Evolutionary conservation across 1,284 basidiomycete genomes (phyloP).

Genomic region (Hymenochaete sp.): DNA sequence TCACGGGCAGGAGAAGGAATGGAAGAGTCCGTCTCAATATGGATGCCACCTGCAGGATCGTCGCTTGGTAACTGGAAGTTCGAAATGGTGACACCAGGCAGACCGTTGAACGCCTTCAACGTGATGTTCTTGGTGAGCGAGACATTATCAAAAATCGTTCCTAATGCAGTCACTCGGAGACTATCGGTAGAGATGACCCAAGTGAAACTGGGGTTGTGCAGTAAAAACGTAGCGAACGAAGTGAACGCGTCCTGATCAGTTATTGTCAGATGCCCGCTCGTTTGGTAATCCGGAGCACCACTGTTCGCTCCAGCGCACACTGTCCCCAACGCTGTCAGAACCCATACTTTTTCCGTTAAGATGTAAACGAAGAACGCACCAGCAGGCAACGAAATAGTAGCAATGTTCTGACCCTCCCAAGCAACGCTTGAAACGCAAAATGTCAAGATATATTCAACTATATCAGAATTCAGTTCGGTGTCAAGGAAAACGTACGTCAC

Average conservation of each 20-base stretch:
- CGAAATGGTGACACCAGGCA: conserved; percentile 61
- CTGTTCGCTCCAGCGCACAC: conserved; percentile 64
- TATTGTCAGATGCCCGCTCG: conserved; percentile 46
- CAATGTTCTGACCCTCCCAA: conserved; percentile 65
- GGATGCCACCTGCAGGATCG: conserved; percentile 60
- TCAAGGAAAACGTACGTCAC: conserved; percentile 32
- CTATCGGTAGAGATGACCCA: conserved; percentile 64
- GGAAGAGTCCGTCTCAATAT: conserved; percentile 55
- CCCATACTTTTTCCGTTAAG: too few relatives aligned
- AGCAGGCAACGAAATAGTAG: conserved; percentile 52
- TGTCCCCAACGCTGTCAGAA: too few relatives aligned
- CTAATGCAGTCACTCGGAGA: conserved; percentile 57
- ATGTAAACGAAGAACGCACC: conserved; percentile 27
- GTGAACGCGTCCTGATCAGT: conserved; percentile 53
- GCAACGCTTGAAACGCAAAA: conserved; percentile 36
- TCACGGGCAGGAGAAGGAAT: conserved; percentile 63
- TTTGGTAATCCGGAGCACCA: conserved; percentile 57
- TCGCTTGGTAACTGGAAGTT: conserved; percentile 63
- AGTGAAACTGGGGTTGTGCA: conserved; percentile 58
- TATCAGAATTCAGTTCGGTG: conserved; percentile 3
- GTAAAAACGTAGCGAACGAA: conserved; percentile 54
- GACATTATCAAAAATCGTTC: conserved; percentile 63
- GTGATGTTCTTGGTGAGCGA: conserved; percentile 54
- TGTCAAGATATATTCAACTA: conserved; percentile 8
- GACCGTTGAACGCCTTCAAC: conserved; percentile 64